Evolutionary conservation across 768 basidiomycete genomes (phyloP).

Genomic region (Tubosaeta brunneosetosa): DNA sequence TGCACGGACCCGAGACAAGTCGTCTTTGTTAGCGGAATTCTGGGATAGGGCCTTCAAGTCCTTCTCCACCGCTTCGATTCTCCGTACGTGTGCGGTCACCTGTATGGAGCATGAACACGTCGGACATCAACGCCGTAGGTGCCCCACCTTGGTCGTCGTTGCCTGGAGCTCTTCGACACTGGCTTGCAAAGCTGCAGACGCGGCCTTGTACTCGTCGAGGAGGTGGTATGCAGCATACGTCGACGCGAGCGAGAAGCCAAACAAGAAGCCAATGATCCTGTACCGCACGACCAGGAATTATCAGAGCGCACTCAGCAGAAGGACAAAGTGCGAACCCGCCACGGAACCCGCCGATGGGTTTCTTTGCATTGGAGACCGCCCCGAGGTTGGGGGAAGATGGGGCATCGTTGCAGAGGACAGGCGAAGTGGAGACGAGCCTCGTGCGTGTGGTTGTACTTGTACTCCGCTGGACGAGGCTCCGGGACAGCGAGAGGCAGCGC

Average conservation of each 20-base stretch:
- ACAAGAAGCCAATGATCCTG: constrained; percentile 79
- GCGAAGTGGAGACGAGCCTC: constrained; percentile 44
- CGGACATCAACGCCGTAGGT: too few species aligned
- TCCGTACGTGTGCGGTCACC: constrained; percentile 78
- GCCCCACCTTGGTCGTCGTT: constrained; percentile 71
- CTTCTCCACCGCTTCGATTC: constrained; percentile 87
- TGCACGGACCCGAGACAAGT: constrained; percentile 65
- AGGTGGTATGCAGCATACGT: constrained; percentile 83
- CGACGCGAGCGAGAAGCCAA: constrained; percentile 88
- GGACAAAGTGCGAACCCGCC: constrained; percentile 45
- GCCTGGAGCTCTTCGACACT: constrained; percentile 84
- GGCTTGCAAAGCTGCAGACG: constrained; percentile 80
- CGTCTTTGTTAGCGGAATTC: constrained; percentile 70
- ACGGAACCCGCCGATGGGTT: constrained; percentile 70
- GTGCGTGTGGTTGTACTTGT: constrained; percentile 4
- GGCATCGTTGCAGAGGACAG: constrained; percentile 40
- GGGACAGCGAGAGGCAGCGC: constrained; percentile 24
- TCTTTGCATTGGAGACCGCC: constrained; percentile 53
- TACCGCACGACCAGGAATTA: background rate
- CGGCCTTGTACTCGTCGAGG: constrained; percentile 85
- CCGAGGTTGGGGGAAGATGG: constrained; percentile 47
- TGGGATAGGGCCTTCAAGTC: constrained; percentile 74
- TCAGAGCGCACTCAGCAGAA: background rate
- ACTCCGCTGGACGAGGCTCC: constrained; percentile 7
- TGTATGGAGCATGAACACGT: constrained; percentile 24